These are phyloP conservation scores for Syzygium malaccense DNA, from an alignment of 441 rosid species.

Conservation along the genomic window DNA sequence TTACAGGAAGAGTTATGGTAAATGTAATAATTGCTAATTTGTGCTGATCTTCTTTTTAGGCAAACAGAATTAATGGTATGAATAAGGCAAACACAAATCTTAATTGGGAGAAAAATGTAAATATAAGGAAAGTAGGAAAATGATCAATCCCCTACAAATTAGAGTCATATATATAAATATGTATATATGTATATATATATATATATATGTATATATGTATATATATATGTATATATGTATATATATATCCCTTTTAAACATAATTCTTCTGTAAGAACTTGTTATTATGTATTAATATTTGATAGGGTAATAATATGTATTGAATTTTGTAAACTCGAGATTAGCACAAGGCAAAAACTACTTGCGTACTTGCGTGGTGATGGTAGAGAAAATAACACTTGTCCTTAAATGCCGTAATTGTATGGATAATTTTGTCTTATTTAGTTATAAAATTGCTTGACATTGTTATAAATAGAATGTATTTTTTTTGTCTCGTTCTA, in stretches of 20 bases:
- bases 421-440: not conserved
- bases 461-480: not conserved
- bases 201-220: too few relatives aligned
- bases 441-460: not conserved
- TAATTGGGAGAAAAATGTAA: not conserved
- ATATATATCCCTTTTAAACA: not conserved
- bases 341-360: not conserved
- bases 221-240: rapidly evolving
- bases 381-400: not conserved
- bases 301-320: too few relatives aligned
- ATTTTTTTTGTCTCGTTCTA: too few relatives aligned
- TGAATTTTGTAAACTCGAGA: too few relatives aligned
- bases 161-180: not conserved
- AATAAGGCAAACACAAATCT: not conserved
- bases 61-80: not conserved
- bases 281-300: too few relatives aligned
- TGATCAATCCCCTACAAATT: not conserved
- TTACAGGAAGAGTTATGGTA: not conserved
- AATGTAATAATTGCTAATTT: not conserved
- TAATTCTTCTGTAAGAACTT: not conserved
- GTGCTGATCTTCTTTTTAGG: too few relatives aligned
- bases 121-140: not conserved
- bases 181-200: too few relatives aligned
- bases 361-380: not conserved
- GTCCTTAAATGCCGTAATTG: not conserved